These are phyloP conservation scores for Puccinia novopanici DNA, from an alignment of 1,284 basidiomycete species.

Conservation along the genomic window DNA sequence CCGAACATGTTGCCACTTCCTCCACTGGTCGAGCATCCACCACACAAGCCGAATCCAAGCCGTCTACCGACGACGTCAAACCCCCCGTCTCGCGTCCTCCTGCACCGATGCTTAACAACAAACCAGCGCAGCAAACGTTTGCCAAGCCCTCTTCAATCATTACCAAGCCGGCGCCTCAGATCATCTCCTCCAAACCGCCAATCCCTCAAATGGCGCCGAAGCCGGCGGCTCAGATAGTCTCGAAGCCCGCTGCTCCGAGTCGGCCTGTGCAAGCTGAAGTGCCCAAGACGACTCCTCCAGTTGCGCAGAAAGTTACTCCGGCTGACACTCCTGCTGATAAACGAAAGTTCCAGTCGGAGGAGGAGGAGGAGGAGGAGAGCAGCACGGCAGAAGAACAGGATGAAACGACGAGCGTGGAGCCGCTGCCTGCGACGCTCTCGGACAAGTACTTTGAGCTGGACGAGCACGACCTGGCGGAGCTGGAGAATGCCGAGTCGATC, in stretches of 20 bases:
- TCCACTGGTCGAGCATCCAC: not conserved
- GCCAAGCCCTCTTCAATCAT: not conserved
- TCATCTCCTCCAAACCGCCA: no score
- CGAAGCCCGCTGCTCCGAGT: not conserved
- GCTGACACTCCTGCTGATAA: not conserved
- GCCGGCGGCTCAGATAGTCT: not conserved
- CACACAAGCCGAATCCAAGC: not conserved
- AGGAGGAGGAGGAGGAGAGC: not conserved
- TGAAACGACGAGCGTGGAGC: not conserved
- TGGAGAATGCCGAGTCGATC: slow-evolving; percentile 9
- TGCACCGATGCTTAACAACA: not conserved
- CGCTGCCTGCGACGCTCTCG: slow-evolving; percentile 15
- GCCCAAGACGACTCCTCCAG: not conserved
- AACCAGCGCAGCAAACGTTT: not conserved
- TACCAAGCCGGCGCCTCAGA: not conserved
- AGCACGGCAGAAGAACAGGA: not conserved
- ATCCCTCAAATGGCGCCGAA: not conserved
- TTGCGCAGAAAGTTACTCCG: not conserved
- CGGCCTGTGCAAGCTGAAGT: not conserved
- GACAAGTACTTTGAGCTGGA: slow-evolving; percentile 45
- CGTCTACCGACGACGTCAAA: not conserved
- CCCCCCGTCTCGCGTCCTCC: slow-evolving; percentile 9
- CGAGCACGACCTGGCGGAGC: slow-evolving; percentile 33
- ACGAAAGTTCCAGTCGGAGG: not conserved
- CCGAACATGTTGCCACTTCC: slow-evolving; percentile 19